Conservation (phyloP, 805 yeast genomes). For the Ogataea philodendri region DNA sequence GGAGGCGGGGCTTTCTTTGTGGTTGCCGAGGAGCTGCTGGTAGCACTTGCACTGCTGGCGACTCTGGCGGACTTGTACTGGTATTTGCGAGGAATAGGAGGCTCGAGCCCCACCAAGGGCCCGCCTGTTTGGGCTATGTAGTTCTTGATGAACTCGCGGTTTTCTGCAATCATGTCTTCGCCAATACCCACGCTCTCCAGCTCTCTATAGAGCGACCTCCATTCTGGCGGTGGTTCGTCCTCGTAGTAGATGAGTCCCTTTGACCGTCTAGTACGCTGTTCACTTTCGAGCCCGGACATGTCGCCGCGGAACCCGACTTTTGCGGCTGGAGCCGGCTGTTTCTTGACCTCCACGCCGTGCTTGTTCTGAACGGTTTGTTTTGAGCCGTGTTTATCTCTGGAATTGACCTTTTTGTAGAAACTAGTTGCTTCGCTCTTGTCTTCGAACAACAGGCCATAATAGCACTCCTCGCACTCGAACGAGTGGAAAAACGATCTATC, state of each 20-base stretch:
- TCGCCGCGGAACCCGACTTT: conserved; percentile 70
- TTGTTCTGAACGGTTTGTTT: conserved; percentile 83
- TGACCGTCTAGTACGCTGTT: conserved; percentile 54
- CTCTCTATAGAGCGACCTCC: conserved; percentile 73
- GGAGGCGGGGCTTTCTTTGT: conserved; percentile 39
- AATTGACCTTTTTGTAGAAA: conserved; percentile 72
- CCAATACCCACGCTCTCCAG: conserved; percentile 75
- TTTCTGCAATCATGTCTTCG: conserved; percentile 87
- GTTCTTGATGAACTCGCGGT: conserved; percentile 76
- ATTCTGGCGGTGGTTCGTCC: conserved; percentile 77
- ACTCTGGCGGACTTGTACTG: conserved; percentile 30
- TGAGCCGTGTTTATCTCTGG: conserved; percentile 79
- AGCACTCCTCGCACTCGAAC: conserved; percentile 89
- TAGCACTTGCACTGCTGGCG: conserved; percentile 1
- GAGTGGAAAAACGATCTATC: conserved; percentile 94
- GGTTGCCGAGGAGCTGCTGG: conserved; percentile 8
- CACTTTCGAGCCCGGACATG: conserved; percentile 34
- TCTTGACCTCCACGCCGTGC: conserved; percentile 80
- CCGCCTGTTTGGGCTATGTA: conserved; percentile 75
- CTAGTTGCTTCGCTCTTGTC: conserved; percentile 86
- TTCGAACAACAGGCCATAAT: conserved; percentile 83
- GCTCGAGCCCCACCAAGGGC: conserved; percentile 78
- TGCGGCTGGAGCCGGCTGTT: conserved; percentile 38
- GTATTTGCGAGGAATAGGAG: conserved; percentile 71
- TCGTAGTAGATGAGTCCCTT: conserved; percentile 70